Evolutionary conservation across 176 grass and related monocot genomes (phyloP).

Genomic region (Pharus latifolius): DNA sequence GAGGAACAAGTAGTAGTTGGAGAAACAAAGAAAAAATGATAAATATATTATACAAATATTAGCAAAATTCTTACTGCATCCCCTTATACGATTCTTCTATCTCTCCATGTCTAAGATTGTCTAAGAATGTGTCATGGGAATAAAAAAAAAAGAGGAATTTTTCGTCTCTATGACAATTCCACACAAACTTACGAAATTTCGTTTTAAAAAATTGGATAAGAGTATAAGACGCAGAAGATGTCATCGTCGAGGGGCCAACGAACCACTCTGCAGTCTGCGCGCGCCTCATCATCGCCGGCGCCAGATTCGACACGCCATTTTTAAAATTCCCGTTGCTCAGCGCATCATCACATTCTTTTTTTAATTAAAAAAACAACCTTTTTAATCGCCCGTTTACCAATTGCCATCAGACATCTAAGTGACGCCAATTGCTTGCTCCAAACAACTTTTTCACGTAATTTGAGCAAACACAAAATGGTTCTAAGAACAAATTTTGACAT

Average conservation of each 20-base stretch:
- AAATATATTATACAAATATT: not conserved
- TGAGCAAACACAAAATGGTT: too few relatives aligned
- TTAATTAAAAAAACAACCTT: not conserved
- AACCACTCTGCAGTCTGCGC: constrained; percentile 15
- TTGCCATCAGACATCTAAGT: not conserved
- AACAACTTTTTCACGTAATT: too few relatives aligned
- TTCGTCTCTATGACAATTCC: constrained; percentile 33
- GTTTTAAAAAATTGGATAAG: constrained; percentile 6
- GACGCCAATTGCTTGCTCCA: not conserved
- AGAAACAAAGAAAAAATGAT: constrained; percentile 19
- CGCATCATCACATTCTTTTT: constrained; percentile 9
- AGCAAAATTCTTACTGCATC: constrained; percentile 4
- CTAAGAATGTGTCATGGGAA: not conserved
- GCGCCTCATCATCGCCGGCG: constrained; percentile 26
- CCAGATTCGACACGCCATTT: constrained; percentile 13
- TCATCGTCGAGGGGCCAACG: constrained; percentile 24
- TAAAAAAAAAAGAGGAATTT: too few relatives aligned
- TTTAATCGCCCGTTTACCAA: not conserved
- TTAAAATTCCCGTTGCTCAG: constrained; percentile 15
- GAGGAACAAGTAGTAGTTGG: constrained; percentile 24
- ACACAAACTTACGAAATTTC: not conserved
- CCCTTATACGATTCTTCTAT: not conserved
- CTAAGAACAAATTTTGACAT: too few relatives aligned
- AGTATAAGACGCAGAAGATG: not conserved
- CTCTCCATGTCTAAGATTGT: constrained; percentile 6